These are phyloP conservation scores for Dictyostelium capitatum DNA, from an alignment of 78 protist species.

Conservation along the genomic window DNA sequence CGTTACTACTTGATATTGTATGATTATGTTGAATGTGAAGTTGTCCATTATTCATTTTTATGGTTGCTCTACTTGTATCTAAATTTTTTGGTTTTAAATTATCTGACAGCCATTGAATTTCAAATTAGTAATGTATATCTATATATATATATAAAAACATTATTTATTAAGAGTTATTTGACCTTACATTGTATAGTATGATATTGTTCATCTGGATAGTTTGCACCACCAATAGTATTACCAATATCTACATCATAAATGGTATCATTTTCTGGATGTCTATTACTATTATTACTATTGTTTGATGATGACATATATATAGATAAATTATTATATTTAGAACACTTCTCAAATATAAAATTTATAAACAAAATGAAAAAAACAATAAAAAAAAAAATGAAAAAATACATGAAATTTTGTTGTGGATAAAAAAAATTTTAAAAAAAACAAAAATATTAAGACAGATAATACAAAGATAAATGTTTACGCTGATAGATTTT, in stretches of 20 bases:
- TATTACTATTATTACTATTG: not conserved
- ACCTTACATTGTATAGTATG: conserved; percentile 18
- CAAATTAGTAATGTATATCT: no score
- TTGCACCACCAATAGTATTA: not conserved
- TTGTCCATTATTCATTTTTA: not conserved
- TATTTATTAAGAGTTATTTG: no score
- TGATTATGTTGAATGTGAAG: conserved; percentile 36
- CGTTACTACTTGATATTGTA: conserved; percentile 3
- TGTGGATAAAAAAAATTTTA: not conserved
- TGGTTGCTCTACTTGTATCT: conserved; percentile 13
- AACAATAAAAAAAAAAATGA: not conserved
- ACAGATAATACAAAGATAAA: no score
- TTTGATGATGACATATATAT: no score
- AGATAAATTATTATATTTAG: no score
- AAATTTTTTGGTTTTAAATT: conserved; percentile 23
- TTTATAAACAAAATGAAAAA: no score
- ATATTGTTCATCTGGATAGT: conserved; percentile 7
- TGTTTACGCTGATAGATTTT: no score
- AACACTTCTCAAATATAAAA: no score
- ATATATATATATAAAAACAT: no score
- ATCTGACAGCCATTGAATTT: no score
- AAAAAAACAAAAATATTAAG: no score
- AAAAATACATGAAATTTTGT: no score
- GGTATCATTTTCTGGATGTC: conserved; percentile 24
- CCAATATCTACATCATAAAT: conserved; percentile 7